phyloP scores from a whole-genome alignment of 2,329 filamentous ascomycete species.

The Clonostachys chloroleuca region DNA sequence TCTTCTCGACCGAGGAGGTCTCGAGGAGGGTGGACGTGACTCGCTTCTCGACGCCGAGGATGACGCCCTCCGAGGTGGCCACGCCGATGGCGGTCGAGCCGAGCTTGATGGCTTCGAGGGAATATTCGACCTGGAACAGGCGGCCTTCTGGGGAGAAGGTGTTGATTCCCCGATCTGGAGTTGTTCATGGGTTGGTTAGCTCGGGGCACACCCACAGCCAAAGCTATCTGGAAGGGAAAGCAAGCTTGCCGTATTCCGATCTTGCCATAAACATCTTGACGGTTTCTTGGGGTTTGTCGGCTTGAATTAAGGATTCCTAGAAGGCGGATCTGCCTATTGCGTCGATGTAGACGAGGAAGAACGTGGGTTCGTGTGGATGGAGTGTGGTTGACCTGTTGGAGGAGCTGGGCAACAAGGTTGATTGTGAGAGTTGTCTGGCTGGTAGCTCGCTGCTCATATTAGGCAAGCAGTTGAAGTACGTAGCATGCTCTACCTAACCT shows the following conservation, averaged over 20 bases:
- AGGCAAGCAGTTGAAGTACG: constrained; percentile 34
- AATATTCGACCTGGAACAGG: constrained; percentile 99
- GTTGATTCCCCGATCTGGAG: constrained; percentile 92
- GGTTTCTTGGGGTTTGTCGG: constrained; percentile 11
- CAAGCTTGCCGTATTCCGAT: constrained; percentile 92
- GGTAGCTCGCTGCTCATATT: neutral
- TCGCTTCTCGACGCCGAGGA: constrained; percentile 97
- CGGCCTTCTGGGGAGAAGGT: constrained; percentile 99
- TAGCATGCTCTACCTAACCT: constrained; percentile 10
- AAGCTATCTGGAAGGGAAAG: constrained; percentile 8
- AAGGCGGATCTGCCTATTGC: too few relatives aligned
- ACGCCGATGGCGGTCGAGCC: constrained; percentile 98
- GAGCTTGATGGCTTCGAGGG: constrained; percentile 98
- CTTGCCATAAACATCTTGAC: constrained; percentile 98
- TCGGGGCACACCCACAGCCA: neutral
- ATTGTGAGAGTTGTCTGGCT: too few relatives aligned
- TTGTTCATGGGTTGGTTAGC: neutral
- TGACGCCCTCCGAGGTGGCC: constrained; percentile 89
- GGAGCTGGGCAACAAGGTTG: too few relatives aligned
- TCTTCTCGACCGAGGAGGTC: constrained; percentile 98
- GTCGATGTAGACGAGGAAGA: too few relatives aligned
- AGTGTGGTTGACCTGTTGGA: neutral
- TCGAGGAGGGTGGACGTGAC: constrained; percentile 97
- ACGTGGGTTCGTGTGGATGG: neutral
- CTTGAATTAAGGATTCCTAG: too few relatives aligned